Percentiles rank a stretch among this genome's conserved stretches.
Evolutionary conservation across 1,139 yeast species (phyloP).

Genomic region (Entelexis paramagnoliae): DNA sequence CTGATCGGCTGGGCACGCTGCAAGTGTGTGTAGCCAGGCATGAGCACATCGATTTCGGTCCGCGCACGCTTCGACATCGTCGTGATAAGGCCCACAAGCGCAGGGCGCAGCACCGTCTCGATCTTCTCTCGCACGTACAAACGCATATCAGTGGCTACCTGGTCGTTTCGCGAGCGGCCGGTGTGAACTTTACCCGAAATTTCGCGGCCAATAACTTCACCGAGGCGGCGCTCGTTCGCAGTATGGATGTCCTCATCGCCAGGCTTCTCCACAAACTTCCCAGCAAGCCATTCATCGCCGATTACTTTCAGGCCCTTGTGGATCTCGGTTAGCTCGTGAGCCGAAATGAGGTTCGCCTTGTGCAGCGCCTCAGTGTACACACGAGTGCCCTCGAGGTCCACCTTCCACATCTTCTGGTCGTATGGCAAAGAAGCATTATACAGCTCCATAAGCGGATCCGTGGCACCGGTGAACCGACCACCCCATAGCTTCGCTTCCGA

Average conservation of each 20-base stretch:
- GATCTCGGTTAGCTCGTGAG: conserved; percentile 63
- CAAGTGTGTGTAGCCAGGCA: conserved; percentile 98
- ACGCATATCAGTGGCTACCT: conserved; percentile 97
- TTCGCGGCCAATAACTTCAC: conserved; percentile 85
- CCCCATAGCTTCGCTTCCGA: conserved; percentile 72
- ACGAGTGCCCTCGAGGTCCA: conserved; percentile 86
- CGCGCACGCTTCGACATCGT: conserved; percentile 68
- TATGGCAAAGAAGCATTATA: conserved; percentile 95
- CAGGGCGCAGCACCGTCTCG: conserved; percentile 42
- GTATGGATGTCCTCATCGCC: conserved; percentile 99
- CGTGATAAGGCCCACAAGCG: conserved; percentile 51
- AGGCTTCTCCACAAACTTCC: conserved; percentile 65
- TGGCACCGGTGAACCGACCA: conserved; percentile 91
- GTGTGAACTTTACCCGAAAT: conserved; percentile 98
- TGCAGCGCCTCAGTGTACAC: conserved; percentile 82
- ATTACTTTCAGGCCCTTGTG: conserved; percentile 70
- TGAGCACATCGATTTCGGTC: conserved; percentile 74
- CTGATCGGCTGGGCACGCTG: conserved; percentile 99
- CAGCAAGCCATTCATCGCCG: conserved; percentile 69
- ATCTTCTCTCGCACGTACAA: conserved; percentile 77
- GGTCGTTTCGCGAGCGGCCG: conserved; percentile 96
- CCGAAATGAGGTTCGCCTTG: conserved; percentile 62
- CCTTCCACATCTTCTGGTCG: conserved; percentile 87
- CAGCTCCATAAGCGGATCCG: conserved; percentile 94
- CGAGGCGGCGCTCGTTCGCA: conserved; percentile 94